Base-by-base conservation (phyloP, 2,329 filamentous ascomycete genomes). In the Colletotrichum sp. region DNA sequence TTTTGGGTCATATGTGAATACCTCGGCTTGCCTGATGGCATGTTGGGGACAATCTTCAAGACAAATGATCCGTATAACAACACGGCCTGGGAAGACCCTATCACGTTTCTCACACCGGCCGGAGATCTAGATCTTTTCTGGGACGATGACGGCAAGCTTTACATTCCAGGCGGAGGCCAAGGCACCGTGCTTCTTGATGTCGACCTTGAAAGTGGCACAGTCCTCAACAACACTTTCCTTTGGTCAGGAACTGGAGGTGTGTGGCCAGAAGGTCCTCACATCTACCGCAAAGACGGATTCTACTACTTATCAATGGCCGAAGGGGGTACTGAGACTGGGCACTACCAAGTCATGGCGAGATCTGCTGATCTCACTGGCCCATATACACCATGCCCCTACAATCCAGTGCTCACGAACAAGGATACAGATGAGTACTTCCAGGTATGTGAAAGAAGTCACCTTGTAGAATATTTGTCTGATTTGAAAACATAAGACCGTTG, bases 401-500 rank as follows among this genome's bases (percentile, higher is more conserved):
- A 28, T 1, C 55, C 55, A 24, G 26, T 59, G 5, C 55, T 59
- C 15, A 28, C 55, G 0, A 59, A 59, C 3, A 24, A 28, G 21
- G 26, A 6, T 12, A 59, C 55, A 28, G 26, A 24, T 26, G 55
- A 28, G 26, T 59, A 59, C n/a, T 59, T 59, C 7, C 24, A 59
- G 43, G 43, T 48, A 48, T 48, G 43, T 48, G 8, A 5, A 48
- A 48, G 0, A 1, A 5, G 43, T 6, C 8, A 48, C 6, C 0
- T 48, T 48, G 6, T 7, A 6, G 3, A 48, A 21, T 3, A 0
- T 10, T 21, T 5, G 18, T 21, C n/a, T 48, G 6, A 48, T 6
- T 21, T 7, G 6, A 10, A 21, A 48, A 21, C 43, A 21, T 21
- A 21, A 48, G 26, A 59, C 55, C 9, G 55, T 59, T 59, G 55